Evolutionary conservation across 257 asterid genomes (phyloP).

Genomic region (Solanum neorickii): DNA sequence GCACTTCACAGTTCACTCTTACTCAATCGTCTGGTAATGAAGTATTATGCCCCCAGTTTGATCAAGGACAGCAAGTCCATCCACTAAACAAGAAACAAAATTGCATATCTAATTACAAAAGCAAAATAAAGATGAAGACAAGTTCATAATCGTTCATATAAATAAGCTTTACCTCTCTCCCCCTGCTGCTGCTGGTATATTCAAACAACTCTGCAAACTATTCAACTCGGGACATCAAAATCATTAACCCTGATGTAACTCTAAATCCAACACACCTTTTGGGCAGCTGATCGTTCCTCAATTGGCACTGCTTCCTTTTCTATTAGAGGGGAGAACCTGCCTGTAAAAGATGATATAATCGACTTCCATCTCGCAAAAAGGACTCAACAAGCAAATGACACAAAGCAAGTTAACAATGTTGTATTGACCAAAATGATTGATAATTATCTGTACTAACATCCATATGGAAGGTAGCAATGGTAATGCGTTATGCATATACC

Average conservation of each 20-base stretch:
- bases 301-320: background rate
- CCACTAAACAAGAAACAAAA: background rate
- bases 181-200: background rate
- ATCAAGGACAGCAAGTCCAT: background rate
- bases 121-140: background rate
- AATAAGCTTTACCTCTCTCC: background rate
- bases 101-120: background rate
- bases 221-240: background rate
- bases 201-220: background rate
- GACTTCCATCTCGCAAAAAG: background rate
- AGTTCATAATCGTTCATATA: no score
- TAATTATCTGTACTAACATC: background rate
- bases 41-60: background rate
- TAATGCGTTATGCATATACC: background rate
- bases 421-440: background rate
- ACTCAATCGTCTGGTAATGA: background rate
- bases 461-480: background rate
- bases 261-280: background rate
- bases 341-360: background rate
- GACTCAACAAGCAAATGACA: background rate
- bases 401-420: no score
- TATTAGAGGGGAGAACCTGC: background rate
- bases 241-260: background rate
- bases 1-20: background rate
- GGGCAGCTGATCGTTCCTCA: background rate